Percentiles rank a stretch among this genome's conserved stretches.
Evolutionary conservation across 331 rosid species (phyloP).

Genomic region (Quercus lobata): DNA sequence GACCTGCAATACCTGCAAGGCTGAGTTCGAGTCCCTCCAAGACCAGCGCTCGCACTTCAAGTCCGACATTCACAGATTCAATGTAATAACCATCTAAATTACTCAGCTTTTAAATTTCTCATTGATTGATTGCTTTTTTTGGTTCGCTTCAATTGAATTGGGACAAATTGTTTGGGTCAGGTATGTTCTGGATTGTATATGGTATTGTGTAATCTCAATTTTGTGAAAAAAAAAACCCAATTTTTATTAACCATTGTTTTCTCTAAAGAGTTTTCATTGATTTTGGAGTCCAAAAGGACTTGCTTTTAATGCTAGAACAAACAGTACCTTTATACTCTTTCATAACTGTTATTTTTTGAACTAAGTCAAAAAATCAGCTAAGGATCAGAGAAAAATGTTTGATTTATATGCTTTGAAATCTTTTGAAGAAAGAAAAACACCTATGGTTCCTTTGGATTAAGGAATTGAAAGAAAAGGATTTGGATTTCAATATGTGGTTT

Average conservation of each 20-base stretch:
- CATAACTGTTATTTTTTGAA: neutral
- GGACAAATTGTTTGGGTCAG: neutral
- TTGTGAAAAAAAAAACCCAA: neutral
- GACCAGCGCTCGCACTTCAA: slow-evolving; percentile 94
- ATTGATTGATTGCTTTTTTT: neutral
- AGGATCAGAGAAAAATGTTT: too few relatives aligned
- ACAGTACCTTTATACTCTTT: neutral
- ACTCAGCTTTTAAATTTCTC: neutral
- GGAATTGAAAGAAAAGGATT: too few relatives aligned
- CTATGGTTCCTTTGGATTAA: too few relatives aligned
- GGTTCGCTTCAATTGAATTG: neutral
- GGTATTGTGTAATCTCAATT: neutral
- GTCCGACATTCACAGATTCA: slow-evolving; percentile 90
- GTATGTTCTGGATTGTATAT: neutral
- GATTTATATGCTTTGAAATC: too few relatives aligned
- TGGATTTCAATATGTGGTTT: too few relatives aligned
- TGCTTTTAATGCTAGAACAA: neutral
- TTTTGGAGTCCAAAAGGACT: neutral
- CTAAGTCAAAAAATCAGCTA: too few relatives aligned
- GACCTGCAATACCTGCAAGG: slow-evolving; percentile 88
- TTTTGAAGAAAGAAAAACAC: too few relatives aligned
- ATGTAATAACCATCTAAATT: slow-evolving; percentile 34
- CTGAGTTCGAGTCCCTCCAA: slow-evolving; percentile 79
- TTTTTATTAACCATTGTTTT: neutral
- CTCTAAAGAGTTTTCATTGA: neutral